Conservation (phyloP, 2,329 filamentous ascomycete genomes). For the Colletotrichum lupini region DNA sequence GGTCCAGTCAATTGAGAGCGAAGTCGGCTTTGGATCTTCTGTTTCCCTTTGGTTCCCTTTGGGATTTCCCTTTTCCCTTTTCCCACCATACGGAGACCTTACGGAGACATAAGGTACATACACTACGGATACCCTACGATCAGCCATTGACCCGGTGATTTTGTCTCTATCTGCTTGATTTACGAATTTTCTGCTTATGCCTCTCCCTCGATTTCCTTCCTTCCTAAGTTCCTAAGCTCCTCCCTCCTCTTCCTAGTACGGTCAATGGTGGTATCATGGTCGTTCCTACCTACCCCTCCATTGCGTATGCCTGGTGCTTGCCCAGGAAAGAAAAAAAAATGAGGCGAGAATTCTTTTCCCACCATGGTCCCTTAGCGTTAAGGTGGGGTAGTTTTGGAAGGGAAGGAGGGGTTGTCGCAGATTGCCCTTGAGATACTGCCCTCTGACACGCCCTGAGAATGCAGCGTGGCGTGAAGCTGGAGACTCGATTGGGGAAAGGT, state of each 20-base stretch:
- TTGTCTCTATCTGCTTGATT: not conserved
- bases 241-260: not conserved
- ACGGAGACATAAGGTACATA: conserved; percentile 4
- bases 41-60: not conserved
- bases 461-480: conserved; percentile 26
- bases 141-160: not conserved
- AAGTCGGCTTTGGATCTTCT: conserved; percentile 24
- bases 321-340: not conserved
- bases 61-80: not conserved
- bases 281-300: not conserved
- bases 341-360: conserved; percentile 23
- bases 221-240: not conserved
- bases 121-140: not conserved
- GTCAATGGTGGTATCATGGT: too few relatives aligned
- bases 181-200: not conserved
- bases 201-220: not conserved
- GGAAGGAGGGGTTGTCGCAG: conserved; percentile 35
- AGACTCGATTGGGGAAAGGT: conserved; percentile 25
- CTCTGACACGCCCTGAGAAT: conserved; percentile 27
- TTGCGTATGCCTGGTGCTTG: not conserved
- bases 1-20: conserved; percentile 25
- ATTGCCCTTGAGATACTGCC: conserved; percentile 24
- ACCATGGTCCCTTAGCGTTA: not conserved
- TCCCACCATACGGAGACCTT: not conserved
- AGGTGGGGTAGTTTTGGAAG: conserved; percentile 27